phyloP scores from a whole-genome alignment of 768 basidiomycete genomes.

The Lentinula boryana region DNA sequence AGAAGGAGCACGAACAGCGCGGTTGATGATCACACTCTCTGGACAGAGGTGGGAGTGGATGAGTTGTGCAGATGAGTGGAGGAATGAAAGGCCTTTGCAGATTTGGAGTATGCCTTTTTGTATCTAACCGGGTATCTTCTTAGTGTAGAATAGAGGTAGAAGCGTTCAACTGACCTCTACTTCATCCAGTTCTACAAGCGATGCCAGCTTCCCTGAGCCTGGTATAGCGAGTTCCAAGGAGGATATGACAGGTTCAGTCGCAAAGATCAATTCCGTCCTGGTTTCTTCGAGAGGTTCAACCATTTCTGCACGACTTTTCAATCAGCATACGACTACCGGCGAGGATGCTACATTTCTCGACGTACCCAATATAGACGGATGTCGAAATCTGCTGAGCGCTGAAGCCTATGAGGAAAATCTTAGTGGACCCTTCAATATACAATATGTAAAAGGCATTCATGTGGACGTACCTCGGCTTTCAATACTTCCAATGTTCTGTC shows the following conservation, averaged over 20 bases:
- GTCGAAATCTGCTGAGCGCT: conserved; percentile 77
- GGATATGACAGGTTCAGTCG: conserved; percentile 85
- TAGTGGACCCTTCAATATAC: conserved; percentile 1
- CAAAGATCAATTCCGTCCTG: conserved; percentile 82
- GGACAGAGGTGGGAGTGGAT: conserved; percentile 90
- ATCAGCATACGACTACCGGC: not conserved
- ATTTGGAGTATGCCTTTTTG: conserved; percentile 96
- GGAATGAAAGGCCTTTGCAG: conserved; percentile 82
- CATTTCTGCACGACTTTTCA: conserved; percentile 58
- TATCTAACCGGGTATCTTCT: conserved; percentile 43
- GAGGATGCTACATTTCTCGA: not conserved
- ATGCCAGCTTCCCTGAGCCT: conserved; percentile 47
- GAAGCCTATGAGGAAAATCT: conserved; percentile 50
- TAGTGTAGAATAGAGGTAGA: conserved; percentile 9
- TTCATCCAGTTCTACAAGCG: conserved; percentile 86
- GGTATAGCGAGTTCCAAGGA: conserved; percentile 76
- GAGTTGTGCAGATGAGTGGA: conserved; percentile 87
- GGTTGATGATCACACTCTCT: conserved; percentile 86
- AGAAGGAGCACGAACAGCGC: conserved; percentile 51
- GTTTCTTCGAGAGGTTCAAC: conserved; percentile 97
- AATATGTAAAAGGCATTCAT: conserved; percentile 3
- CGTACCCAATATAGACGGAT: conserved; percentile 88
- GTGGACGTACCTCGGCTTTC: conserved; percentile 74
- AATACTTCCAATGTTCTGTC: conserved; percentile 79
- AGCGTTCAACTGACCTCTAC: conserved; percentile 67